Evolutionary conservation across 1,284 basidiomycete species (phyloP).

Genomic region (Inonotus obliquus): DNA sequence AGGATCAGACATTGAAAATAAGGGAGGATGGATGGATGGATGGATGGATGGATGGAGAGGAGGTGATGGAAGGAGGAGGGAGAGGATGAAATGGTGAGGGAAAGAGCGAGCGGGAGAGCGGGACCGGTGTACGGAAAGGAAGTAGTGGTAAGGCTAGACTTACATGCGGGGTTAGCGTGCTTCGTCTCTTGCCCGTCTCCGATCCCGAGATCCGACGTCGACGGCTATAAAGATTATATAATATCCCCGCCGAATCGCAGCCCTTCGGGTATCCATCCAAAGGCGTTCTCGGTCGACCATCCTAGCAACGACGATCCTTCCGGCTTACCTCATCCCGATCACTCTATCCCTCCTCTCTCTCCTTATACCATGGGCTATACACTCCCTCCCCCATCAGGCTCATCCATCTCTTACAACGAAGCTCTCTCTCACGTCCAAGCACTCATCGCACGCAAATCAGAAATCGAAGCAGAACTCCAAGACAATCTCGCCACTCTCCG

Average conservation of each 20-base stretch:
- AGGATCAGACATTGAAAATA: background rate
- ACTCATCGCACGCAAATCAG: slow-evolving; percentile 58
- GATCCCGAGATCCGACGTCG: slow-evolving; percentile 1
- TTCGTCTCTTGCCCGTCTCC: background rate
- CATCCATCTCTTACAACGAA: background rate
- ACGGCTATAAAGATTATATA: background rate
- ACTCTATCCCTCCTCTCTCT: background rate
- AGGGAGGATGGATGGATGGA: background rate
- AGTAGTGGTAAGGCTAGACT: background rate
- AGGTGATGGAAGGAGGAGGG: background rate
- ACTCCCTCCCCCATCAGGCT: background rate
- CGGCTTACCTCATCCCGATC: slow-evolving; percentile 2
- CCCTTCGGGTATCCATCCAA: background rate
- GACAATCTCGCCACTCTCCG: slow-evolving; percentile 57
- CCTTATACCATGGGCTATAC: slow-evolving; percentile 1
- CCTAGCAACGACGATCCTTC: background rate
- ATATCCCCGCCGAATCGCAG: slow-evolving; percentile 1
- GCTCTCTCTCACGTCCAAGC: slow-evolving; percentile 37
- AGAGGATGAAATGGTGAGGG: no score
- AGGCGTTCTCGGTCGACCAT: slow-evolving; percentile 1
- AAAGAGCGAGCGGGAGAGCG: background rate
- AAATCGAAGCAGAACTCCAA: slow-evolving; percentile 60
- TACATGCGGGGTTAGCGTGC: slow-evolving; percentile 1
- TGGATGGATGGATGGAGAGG: background rate
- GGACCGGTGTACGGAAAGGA: background rate